These are phyloP conservation scores for Dictyostelium discoideum DNA, from an alignment of 78 protist species.

Conservation along the genomic window dicty_2.7 NC_007089.4:2402501-2403000, in stretches of 20 bases:
- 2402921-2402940: neutral
- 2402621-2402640: neutral
- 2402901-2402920: neutral
- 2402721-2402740: conserved; percentile 6
- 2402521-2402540: conserved; percentile 2
- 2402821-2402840: neutral
- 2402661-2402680: neutral
- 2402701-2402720: neutral
- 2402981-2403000: conserved; percentile 18
- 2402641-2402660: conserved; percentile 1
- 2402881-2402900: neutral
- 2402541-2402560: conserved; percentile 10
- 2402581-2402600: conserved; percentile 29
- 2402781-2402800: neutral
- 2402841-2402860: neutral
- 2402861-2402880: neutral
- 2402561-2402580: conserved; percentile 24
- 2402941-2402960: neutral
- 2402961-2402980: neutral
- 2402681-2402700: neutral
- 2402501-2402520: conserved; percentile 14
- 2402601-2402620: neutral
- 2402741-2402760: conserved; percentile 48
- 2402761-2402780: conserved; percentile 45
- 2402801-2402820: neutral